Conservation (phyloP, 371 early-diverging fungal species). For the Rhizomucor pusillus region DNA sequence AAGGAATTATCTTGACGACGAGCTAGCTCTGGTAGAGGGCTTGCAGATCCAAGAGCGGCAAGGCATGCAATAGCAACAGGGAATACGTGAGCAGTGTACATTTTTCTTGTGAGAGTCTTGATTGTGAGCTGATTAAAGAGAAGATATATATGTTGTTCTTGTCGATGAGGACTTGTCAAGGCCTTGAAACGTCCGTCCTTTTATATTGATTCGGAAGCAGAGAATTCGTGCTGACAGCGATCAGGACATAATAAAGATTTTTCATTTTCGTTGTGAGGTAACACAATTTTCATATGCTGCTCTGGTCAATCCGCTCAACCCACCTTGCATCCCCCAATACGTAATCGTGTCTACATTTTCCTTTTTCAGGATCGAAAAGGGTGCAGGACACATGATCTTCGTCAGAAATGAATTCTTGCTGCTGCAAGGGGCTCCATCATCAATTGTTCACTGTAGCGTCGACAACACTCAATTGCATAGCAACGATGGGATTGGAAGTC, state of each 20-base stretch:
- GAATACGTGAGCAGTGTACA: neutral
- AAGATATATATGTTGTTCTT: neutral
- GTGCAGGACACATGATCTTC: neutral
- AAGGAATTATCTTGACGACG: neutral
- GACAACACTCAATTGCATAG: too few relatives aligned
- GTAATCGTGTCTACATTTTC: neutral
- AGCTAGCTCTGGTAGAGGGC: neutral
- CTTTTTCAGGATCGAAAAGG: neutral
- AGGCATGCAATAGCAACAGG: constrained; percentile 1
- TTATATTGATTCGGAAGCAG: too few relatives aligned
- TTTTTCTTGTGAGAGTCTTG: neutral
- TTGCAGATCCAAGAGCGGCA: neutral
- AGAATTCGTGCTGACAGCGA: too few relatives aligned
- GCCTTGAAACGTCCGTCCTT: too few relatives aligned
- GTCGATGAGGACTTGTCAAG: neutral
- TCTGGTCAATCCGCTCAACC: neutral
- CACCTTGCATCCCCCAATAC: neutral
- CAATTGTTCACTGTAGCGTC: too few relatives aligned
- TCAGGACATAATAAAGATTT: too few relatives aligned
- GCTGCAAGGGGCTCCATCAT: neutral
- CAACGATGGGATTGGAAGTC: too few relatives aligned
- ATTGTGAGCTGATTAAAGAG: too few relatives aligned
- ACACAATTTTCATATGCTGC: constrained; percentile 9
- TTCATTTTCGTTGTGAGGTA: neutral
- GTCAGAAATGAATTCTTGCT: neutral